These are phyloP conservation scores for Echria macrotheca DNA, from an alignment of 495 filamentous ascomycete genomes.

Conservation along the genomic window DNA sequence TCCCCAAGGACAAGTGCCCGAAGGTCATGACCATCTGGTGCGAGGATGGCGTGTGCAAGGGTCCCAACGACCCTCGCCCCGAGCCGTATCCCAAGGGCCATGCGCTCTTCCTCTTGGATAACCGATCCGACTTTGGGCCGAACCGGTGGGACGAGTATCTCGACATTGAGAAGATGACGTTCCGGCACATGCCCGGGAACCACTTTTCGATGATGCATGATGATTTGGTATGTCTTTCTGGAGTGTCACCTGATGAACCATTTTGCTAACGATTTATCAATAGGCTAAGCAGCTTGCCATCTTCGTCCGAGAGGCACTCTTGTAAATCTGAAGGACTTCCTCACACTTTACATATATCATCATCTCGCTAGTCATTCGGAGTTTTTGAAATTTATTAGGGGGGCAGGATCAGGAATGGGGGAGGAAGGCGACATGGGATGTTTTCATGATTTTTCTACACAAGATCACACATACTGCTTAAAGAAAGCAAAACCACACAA, in stretches of 20 bases:
- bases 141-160: conserved; percentile 77
- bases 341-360: too few species aligned
- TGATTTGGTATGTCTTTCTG: conserved; percentile 40
- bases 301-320: conserved; percentile 28
- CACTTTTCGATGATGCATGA: conserved; percentile 71
- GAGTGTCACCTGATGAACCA: too few species aligned
- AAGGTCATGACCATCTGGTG: conserved; percentile 72
- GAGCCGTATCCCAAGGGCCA: conserved; percentile 66
- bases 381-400: too few species aligned
- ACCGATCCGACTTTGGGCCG: conserved; percentile 69
- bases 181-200: conserved; percentile 58
- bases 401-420: too few species aligned
- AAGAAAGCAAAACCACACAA: too few species aligned
- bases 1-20: conserved; percentile 48
- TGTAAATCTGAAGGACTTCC: conserved; percentile 2
- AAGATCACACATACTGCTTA: too few species aligned
- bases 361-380: too few species aligned
- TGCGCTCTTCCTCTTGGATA: conserved; percentile 73
- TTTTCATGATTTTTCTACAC: too few species aligned
- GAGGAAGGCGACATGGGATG: too few species aligned
- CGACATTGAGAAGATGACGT: conserved; percentile 56
- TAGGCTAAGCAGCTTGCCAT: conserved; percentile 38
- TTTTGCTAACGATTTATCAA: background rate
- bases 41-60: conserved; percentile 72
- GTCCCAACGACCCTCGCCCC: conserved; percentile 61